Conservation (phyloP, 768 basidiomycete genomes). For the Mrakia gelida region DNA sequence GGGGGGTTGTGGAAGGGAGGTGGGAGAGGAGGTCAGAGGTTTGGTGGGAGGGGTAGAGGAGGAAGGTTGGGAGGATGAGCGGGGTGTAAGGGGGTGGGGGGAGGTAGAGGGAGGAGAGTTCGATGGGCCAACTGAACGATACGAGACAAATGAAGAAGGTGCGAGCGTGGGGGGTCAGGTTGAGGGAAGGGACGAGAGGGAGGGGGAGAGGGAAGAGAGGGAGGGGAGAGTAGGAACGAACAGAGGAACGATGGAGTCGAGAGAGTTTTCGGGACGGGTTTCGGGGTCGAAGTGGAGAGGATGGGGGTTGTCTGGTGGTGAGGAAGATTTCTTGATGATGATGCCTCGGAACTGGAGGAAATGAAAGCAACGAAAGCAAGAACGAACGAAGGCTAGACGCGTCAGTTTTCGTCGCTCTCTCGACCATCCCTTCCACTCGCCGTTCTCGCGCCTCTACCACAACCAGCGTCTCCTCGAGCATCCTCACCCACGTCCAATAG, state of each 20-base stretch:
- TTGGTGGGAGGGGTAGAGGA: constrained; percentile 88
- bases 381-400: background rate
- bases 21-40: constrained; percentile 83
- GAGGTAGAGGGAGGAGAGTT: constrained; percentile 45
- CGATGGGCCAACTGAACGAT: constrained; percentile 23
- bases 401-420: background rate
- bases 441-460: background rate
- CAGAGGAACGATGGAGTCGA: constrained; percentile 18
- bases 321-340: constrained; percentile 38
- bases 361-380: background rate
- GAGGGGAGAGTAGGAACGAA: background rate
- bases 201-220: background rate
- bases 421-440: background rate
- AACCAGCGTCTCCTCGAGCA: background rate
- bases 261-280: constrained; percentile 27
- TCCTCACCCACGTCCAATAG: background rate
- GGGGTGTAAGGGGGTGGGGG: constrained; percentile 54
- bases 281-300: constrained; percentile 42
- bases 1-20: constrained; percentile 79
- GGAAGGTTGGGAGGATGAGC: constrained; percentile 75
- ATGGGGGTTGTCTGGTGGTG: constrained; percentile 45
- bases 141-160: too few relatives aligned
- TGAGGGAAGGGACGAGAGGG: background rate
- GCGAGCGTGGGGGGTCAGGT: too few relatives aligned
- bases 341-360: constrained; percentile 62